These are phyloP conservation scores for Eucalyptus sp. DNA, from an alignment of 345 rosid species.

Conservation along the genomic window DNA sequence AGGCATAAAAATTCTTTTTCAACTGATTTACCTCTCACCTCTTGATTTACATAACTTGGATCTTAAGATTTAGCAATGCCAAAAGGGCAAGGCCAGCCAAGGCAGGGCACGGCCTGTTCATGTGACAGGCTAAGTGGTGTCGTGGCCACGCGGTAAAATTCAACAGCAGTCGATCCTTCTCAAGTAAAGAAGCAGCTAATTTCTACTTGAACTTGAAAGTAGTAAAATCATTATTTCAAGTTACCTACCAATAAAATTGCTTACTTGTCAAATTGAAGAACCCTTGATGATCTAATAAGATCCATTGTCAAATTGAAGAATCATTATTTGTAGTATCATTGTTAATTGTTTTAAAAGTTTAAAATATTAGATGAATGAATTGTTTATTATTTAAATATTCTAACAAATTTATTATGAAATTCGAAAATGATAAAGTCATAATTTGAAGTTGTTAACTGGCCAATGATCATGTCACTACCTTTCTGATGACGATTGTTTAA, in stretches of 20 bases:
- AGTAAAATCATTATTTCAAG: background rate
- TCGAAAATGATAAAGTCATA: background rate
- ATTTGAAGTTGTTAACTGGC: background rate
- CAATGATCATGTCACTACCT: background rate
- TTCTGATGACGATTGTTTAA: background rate
- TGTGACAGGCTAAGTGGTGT: too few species aligned
- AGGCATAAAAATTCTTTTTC: too few species aligned
- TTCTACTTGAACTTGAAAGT: background rate
- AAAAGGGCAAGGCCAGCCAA: too few species aligned
- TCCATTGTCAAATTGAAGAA: too few species aligned
- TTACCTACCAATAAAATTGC: background rate
- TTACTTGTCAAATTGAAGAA: background rate
- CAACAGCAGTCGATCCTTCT: too few species aligned
- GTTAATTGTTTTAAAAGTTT: accelerated
- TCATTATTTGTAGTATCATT: accelerated
- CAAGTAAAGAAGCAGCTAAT: too few species aligned
- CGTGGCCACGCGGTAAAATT: too few species aligned
- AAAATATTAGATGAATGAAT: accelerated
- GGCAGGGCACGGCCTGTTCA: too few species aligned
- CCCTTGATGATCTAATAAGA: background rate
- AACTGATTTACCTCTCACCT: too few species aligned
- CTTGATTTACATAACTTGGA: too few species aligned
- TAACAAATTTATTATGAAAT: background rate
- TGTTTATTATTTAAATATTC: too few species aligned
- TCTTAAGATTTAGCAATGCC: too few species aligned